These are phyloP conservation scores for Hibiscus tridactylites DNA, from an alignment of 345 rosid genomes.

Conservation along the genomic window DNA sequence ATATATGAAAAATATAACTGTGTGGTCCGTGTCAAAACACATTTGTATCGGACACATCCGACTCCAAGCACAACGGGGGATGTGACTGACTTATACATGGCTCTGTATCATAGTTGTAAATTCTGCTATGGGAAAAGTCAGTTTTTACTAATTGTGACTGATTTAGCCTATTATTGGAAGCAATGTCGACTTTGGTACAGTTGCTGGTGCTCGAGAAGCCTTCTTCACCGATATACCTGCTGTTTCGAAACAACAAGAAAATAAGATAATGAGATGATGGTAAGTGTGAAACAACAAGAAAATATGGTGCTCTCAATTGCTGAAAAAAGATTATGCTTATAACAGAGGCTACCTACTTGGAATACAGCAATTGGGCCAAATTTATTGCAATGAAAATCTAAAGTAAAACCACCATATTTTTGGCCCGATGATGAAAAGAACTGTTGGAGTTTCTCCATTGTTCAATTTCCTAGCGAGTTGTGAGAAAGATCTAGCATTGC, in stretches of 20 bases:
- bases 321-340: neutral
- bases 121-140: neutral
- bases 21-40: no score
- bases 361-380: constrained; percentile 89
- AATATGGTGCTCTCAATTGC: neutral
- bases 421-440: constrained; percentile 57
- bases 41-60: no score
- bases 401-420: constrained; percentile 67
- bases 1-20: neutral
- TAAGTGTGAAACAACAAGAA: neutral
- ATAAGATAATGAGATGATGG: no score
- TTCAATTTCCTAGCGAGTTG: constrained; percentile 54
- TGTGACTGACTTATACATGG: neutral
- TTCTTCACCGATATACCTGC: constrained; percentile 69
- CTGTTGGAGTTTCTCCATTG: constrained; percentile 38
- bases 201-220: constrained; percentile 94
- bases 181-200: constrained; percentile 92
- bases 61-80: no score
- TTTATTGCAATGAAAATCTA: constrained; percentile 92
- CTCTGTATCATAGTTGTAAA: neutral
- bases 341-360: constrained; percentile 45
- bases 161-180: constrained; percentile 8
- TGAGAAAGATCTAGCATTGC: constrained; percentile 77
- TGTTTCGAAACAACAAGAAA: constrained; percentile 25
- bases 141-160: neutral